Evolutionary conservation across 805 yeast genomes (phyloP), one percentile per base, ranked within the genome.

Genomic region (Lipomyces starkeyi): DNA sequence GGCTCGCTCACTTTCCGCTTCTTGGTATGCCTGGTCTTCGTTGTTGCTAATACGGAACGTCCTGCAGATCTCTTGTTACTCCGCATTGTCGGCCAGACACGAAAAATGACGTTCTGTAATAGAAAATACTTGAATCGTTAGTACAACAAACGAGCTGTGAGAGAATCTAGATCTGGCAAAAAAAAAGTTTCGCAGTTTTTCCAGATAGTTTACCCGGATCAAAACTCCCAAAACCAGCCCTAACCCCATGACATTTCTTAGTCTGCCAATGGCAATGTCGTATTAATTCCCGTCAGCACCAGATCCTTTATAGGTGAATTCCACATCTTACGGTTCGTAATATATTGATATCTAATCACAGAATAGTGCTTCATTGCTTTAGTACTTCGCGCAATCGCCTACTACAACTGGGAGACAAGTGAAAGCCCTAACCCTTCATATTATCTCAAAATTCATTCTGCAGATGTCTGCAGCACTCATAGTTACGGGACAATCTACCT

Each of bases 1-100:
- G 20, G 59, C 55, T 35, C 54, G 35, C 43, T 4, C 13, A 25
- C 64, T 61, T 61, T 25, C 14, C 27, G 54, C 27, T 20, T 40
- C 49, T 59, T 59, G 22, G 55, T 13, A 14, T 20, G 37, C 20
- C 34, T 40, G 61, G 22, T 22, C 20, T 32, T 57, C 34, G 32
- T 57, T 17, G 27, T 9, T 13, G 49, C 14, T 6, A 57, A 22
- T 2, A 20, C 22, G 11, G 37, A 57, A 14, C 3, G 17, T 57
- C 27, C 37, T 34, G n/a, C 8, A 17, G 34, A 27, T 14, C 29
- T 20, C 13, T 27, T 54, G 20, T 27, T 54, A 27, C 11, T 9
- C 29, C 20, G 11, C 34, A 54, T 54, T 22, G 17, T 14, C 57
- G n/a, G 7, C 34, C 22, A 17, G 3, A 3, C 34, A n/a, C 11